Conservation (phyloP, 2,329 filamentous ascomycete genomes). For the Pyricularia sp. region DNA sequence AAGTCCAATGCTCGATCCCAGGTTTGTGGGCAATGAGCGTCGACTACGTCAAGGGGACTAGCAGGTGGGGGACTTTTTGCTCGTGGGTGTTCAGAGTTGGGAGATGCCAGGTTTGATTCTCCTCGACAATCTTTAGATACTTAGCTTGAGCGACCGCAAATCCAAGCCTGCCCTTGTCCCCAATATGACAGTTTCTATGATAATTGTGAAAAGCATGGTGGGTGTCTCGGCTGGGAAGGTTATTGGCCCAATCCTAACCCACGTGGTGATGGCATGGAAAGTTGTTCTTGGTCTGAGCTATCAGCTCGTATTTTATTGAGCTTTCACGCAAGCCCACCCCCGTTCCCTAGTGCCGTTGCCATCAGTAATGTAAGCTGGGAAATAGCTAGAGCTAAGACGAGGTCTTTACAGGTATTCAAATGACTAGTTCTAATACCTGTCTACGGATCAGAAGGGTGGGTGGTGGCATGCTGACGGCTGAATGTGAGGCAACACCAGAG, state of each 20-base stretch:
- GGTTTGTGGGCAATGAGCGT: slow-evolving; percentile 6
- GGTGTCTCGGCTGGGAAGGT: neutral
- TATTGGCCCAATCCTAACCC: neutral
- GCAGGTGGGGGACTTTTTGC: slow-evolving; percentile 6
- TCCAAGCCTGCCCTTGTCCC: slow-evolving; percentile 6
- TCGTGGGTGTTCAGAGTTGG: neutral
- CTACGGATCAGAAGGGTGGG: neutral
- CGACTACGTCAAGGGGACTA: slow-evolving; percentile 7
- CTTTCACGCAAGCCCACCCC: neutral
- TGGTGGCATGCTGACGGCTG: neutral
- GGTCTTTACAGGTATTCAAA: no score
- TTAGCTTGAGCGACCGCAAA: slow-evolving; percentile 1
- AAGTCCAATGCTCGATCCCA: slow-evolving; percentile 1
- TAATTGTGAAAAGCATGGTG: neutral
- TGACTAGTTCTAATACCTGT: neutral
- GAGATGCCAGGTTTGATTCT: neutral
- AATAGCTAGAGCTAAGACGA: neutral
- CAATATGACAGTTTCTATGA: neutral
- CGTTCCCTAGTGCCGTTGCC: neutral
- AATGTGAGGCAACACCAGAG: neutral
- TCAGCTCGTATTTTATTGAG: neutral
- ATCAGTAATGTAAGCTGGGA: neutral
- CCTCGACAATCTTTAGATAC: neutral
- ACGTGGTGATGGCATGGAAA: neutral
- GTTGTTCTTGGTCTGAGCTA: neutral